Conservation (phyloP, 2,329 filamentous ascomycete genomes). For the Venturia aucupariae region DNA sequence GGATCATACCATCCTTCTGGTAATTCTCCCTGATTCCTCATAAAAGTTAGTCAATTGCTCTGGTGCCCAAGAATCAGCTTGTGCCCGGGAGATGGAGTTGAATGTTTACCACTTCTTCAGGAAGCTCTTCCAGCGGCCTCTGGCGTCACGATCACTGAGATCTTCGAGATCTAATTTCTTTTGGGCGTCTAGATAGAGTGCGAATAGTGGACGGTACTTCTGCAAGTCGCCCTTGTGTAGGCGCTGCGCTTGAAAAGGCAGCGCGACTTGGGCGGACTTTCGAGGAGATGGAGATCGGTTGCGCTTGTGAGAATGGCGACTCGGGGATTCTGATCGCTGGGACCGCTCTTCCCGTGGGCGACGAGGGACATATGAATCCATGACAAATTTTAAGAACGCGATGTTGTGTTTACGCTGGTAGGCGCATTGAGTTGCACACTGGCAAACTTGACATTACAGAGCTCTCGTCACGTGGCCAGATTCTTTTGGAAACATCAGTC, state of each 20-base stretch:
- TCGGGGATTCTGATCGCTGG: constrained; percentile 10
- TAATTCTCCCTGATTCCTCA: constrained; percentile 74
- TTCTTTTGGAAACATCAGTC: background rate
- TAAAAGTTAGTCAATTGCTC: constrained; percentile 36
- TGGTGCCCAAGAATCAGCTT: background rate
- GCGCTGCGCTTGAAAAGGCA: constrained; percentile 58
- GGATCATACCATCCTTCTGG: constrained; percentile 92
- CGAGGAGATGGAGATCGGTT: constrained; percentile 18
- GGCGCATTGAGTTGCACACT: background rate
- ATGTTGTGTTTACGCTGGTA: background rate
- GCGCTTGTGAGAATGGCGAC: constrained; percentile 23
- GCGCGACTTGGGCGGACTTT: background rate
- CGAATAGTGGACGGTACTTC: constrained; percentile 62
- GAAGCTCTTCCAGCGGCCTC: constrained; percentile 90
- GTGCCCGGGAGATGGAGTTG: background rate
- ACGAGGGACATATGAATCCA: background rate
- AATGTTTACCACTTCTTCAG: constrained; percentile 65
- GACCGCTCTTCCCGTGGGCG: background rate
- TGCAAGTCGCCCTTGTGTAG: constrained; percentile 62
- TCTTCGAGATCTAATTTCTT: constrained; percentile 63
- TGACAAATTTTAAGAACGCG: background rate
- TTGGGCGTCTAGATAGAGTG: constrained; percentile 79
- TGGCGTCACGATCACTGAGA: constrained; percentile 65
- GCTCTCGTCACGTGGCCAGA: background rate
- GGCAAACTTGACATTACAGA: background rate